Evolutionary conservation across 139 green algal genomes (phyloP).

Genomic region (Micractinium conductrix): DNA sequence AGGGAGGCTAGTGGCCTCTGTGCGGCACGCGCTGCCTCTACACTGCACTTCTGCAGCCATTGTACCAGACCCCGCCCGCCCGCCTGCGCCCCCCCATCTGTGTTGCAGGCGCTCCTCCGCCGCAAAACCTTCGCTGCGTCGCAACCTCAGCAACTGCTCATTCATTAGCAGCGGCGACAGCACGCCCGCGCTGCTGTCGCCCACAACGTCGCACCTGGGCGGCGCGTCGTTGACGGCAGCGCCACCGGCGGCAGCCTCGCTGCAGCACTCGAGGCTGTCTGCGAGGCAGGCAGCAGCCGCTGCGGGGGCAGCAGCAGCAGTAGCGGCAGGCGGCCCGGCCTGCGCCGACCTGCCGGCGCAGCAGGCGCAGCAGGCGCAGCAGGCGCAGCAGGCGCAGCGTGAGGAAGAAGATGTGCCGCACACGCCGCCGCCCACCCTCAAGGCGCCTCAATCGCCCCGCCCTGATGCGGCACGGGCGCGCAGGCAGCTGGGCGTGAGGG

Average conservation of each 20-base stretch:
- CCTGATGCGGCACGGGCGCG: background rate
- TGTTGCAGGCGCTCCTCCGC: slow-evolving; percentile 1
- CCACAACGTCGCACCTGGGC: background rate
- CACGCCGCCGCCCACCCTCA: slow-evolving; percentile 24
- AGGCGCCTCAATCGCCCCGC: slow-evolving; percentile 17
- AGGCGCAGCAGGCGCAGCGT: background rate
- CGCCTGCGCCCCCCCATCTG: background rate
- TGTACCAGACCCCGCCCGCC: no score
- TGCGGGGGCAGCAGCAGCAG: background rate
- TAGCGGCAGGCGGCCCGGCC: background rate
- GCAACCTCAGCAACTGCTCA: slow-evolving; percentile 8
- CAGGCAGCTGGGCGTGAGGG: background rate
- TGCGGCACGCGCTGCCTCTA: background rate
- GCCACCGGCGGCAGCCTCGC: background rate
- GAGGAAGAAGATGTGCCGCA: slow-evolving; percentile 9
- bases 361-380: background rate
- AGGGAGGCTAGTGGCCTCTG: no score
- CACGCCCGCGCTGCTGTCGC: slow-evolving; percentile 22
- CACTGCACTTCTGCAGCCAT: no score
- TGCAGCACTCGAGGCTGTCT: background rate
- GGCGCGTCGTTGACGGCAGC: background rate
- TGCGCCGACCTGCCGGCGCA: no score
- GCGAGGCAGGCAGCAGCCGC: background rate
- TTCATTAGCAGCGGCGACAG: slow-evolving; percentile 25
- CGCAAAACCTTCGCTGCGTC: background rate